Percentiles rank a stretch among this genome's conserved stretches.
Evolutionary conservation across 805 yeast species (phyloP).

Genomic region (Yamadazyma phyllophila): DNA sequence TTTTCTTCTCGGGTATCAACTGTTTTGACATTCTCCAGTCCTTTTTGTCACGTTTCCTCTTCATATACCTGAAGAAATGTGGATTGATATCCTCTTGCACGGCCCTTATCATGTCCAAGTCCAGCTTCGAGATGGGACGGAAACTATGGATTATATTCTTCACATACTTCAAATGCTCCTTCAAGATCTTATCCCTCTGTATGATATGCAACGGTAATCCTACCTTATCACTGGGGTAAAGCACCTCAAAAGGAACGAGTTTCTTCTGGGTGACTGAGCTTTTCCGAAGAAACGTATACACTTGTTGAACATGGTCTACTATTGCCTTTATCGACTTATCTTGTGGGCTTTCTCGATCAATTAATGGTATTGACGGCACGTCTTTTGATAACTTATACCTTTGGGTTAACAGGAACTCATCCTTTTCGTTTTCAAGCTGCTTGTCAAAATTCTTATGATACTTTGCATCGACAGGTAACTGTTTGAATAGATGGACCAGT

Average conservation of each 20-base stretch:
- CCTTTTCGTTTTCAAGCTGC: not conserved
- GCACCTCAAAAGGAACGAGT: constrained; percentile 29
- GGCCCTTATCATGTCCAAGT: not conserved
- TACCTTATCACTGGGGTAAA: constrained; percentile 27
- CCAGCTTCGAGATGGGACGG: constrained; percentile 23
- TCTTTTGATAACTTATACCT: constrained; percentile 8
- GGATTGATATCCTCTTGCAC: constrained; percentile 18
- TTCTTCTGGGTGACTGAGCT: constrained; percentile 23
- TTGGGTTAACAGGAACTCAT: constrained; percentile 13
- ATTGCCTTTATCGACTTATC: not conserved
- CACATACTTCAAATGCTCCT: constrained; percentile 21
- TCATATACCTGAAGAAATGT: constrained; percentile 27
- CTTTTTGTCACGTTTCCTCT: constrained; percentile 16
- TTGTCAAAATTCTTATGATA: constrained; percentile 17
- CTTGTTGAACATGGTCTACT: constrained; percentile 13
- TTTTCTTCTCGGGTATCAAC: constrained; percentile 29
- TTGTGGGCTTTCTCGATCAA: not conserved
- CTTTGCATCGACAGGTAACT: constrained; percentile 9
- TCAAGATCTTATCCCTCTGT: constrained; percentile 25
- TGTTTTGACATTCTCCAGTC: constrained; percentile 17
- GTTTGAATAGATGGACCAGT: constrained; percentile 25
- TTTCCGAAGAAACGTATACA: constrained; percentile 23
- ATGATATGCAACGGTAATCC: constrained; percentile 32
- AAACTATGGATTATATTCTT: constrained; percentile 18
- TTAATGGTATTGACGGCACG: constrained; percentile 1